Base-by-base conservation (phyloP, 1,284 basidiomycete species). In the Leccinum angustisporum region DNA sequence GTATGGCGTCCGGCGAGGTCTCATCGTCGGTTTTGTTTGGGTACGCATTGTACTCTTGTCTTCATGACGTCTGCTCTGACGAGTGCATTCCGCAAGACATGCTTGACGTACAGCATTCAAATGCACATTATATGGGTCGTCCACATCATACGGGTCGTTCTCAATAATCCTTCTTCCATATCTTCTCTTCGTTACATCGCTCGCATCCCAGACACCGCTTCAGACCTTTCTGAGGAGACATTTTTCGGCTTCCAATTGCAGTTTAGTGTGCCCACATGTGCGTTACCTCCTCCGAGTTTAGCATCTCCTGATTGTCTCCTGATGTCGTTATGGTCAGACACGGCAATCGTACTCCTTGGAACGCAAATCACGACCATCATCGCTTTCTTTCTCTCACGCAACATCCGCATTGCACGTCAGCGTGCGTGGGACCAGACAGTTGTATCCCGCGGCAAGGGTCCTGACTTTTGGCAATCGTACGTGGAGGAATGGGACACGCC, bases 381-480 rank as follows among this genome's bases (percentile, higher is more conserved):
- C 58, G 81, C 80, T 9, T 95, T 90, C 79, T 95, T 95, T 77
- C 83, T 95, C 54, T 80, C 83, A 53, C 83, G 86, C 46, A 94
- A 94, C 75, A 86, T 95, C 57, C 83, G 85, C 36, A 83, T 94
- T 57, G 90, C 92, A 0, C 83, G 91, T 3, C 86, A 88, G 43
- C 82, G 91, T 10, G 92, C 85, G 14, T 92, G 83, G 83, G 86
- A 87, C 36, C 86, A 94, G 69, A 95, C 93, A 0, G 85, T 95
- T 31, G 76, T 81, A 18, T 94, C 91, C 2, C 83, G 93, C 2
- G 86, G 87, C 8, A 95, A 95, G 70, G 85, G 86, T 0, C 76
- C 81, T 0, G 86, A 90, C n/a, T 95, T 95, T 78, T 95, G 92
- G 92, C 80, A 83, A 64, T 86, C 90, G 0, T 96, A 96, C 67